Evolutionary conservation across 345 rosid species (phyloP), one percentile per base, ranked within the genome.

Genomic region (Eutrema japonicum): DNA sequence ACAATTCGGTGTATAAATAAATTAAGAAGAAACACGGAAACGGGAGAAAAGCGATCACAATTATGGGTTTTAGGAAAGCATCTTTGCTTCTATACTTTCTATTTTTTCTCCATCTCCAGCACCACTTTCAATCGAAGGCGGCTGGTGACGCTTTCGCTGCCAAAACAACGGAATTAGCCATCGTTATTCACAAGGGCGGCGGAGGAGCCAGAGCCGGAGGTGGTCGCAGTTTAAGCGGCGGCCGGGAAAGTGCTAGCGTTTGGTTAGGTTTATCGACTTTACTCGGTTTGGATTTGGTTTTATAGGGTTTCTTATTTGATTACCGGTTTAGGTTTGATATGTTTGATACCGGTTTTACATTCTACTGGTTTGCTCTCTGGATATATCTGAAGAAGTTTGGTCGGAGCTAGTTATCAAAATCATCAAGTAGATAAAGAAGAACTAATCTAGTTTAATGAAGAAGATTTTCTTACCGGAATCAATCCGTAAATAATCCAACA

Each of bases 281-380:
- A n/a, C n/a, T 37, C 64, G 73, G 73, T 75, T 75, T 74, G 33
- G 55, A 50, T 74, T 66, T 67, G 47, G 29, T 7, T 41, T 41
- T 41, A 2, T 66, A 65, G 59, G 1, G 33, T 38, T 74, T 1
- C 3, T n/a, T 41, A 6, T 46, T 61, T 50, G 37, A 50, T 32
- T 57, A 40, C 73, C 67, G 68, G 68, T 41, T 74, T 67, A 64
- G 26, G 43, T 46, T 55, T n/a, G n/a, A 37, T 38, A 18, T 66
- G 26, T 66, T 66, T 48, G 66, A 32, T 66, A 10, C 51, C 77
- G 59, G 65, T 65, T 73, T 37, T 10, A 35, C 33, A 37, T 73
- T 55, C 40, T 37, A 47, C 64, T 55, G 48, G 54, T 64, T 72
- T 43, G 68, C 40, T 71, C 51, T 41, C 13, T n/a, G 50, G 36